These are phyloP conservation scores for Pseudotsuga menziesii DNA, from an alignment of 75 land plant genomes.

Conservation along the genomic window DNA sequence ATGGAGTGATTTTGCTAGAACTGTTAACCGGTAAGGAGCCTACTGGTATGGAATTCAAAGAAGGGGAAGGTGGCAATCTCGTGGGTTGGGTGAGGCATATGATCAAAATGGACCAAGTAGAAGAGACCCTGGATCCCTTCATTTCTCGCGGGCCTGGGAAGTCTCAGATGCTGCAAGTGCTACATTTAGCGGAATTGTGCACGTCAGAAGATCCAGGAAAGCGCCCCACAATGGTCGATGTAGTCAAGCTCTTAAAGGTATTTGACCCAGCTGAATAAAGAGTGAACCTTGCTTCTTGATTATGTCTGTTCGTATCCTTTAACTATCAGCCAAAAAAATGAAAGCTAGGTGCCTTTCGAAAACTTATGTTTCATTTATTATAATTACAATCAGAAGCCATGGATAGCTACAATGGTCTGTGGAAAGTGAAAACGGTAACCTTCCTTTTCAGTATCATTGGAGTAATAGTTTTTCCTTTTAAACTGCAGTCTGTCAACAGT, in stretches of 20 bases:
- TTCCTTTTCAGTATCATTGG: too few relatives aligned
- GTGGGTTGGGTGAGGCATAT: slow-evolving; percentile 70
- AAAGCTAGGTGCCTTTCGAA: too few relatives aligned
- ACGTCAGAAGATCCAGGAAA: slow-evolving; percentile 53
- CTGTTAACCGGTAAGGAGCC: slow-evolving; percentile 63
- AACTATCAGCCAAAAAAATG: too few relatives aligned
- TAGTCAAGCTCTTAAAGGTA: slow-evolving; percentile 45
- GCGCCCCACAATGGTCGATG: slow-evolving; percentile 62
- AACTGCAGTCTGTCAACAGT: too few relatives aligned
- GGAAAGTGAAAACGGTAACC: too few relatives aligned
- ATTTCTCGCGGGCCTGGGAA: slow-evolving; percentile 25
- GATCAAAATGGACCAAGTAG: slow-evolving; percentile 31
- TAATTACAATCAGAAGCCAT: too few relatives aligned
- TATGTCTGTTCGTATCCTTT: too few relatives aligned
- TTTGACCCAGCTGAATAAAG: slow-evolving; percentile 4
- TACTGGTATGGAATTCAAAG: slow-evolving; percentile 60
- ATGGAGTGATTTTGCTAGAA: slow-evolving; percentile 64
- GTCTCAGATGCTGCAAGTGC: slow-evolving; percentile 43
- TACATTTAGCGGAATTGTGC: slow-evolving; percentile 43
- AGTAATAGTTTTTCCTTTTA: too few relatives aligned
- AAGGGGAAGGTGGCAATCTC: slow-evolving; percentile 60
- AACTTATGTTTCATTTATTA: too few relatives aligned
- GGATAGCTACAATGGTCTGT: too few relatives aligned
- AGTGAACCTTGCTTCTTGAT: too few relatives aligned
- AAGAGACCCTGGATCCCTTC: slow-evolving; percentile 41